Conservation (phyloP, 164 flowering plant genomes). For the Berberis thunbergii region DNA sequence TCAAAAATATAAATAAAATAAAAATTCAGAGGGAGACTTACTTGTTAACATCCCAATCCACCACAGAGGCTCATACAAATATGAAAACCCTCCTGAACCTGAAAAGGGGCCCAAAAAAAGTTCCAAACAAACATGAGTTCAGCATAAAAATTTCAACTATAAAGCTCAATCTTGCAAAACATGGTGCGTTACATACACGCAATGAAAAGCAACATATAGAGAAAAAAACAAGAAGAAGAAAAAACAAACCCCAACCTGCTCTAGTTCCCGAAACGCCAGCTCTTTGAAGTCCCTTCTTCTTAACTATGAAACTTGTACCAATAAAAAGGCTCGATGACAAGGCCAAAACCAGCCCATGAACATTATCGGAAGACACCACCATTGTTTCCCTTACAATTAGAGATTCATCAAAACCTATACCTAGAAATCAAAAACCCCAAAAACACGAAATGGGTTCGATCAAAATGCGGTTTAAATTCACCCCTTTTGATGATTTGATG, state of each 20-base stretch:
- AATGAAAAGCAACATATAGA: background rate
- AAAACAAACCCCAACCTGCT: slow-evolving; percentile 36
- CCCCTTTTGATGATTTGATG: too few relatives aligned
- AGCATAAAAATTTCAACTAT: background rate
- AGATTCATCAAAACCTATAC: too few relatives aligned
- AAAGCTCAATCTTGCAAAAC: background rate
- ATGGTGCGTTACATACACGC: background rate
- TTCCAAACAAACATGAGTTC: background rate
- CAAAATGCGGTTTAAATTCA: too few relatives aligned
- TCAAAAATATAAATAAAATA: background rate
- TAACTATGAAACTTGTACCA: slow-evolving; percentile 75
- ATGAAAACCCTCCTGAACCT: slow-evolving; percentile 74
- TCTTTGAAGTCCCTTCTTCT: slow-evolving; percentile 76
- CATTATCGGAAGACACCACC: slow-evolving; percentile 55
- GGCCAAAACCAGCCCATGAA: slow-evolving; percentile 64
- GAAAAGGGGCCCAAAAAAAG: slow-evolving; percentile 8
- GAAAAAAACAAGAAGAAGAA: background rate
- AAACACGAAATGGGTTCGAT: too few relatives aligned
- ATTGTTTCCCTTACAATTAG: too few relatives aligned
- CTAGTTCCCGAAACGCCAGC: slow-evolving; percentile 67
- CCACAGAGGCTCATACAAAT: slow-evolving; percentile 86
- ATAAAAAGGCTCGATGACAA: slow-evolving; percentile 65
- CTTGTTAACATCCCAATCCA: slow-evolving; percentile 91
- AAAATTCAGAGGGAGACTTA: slow-evolving; percentile 11
- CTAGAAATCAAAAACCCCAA: too few relatives aligned